These are phyloP conservation scores for Colletotrichum agaves DNA, from an alignment of 2,329 filamentous ascomycete species.

Conservation along the genomic window DNA sequence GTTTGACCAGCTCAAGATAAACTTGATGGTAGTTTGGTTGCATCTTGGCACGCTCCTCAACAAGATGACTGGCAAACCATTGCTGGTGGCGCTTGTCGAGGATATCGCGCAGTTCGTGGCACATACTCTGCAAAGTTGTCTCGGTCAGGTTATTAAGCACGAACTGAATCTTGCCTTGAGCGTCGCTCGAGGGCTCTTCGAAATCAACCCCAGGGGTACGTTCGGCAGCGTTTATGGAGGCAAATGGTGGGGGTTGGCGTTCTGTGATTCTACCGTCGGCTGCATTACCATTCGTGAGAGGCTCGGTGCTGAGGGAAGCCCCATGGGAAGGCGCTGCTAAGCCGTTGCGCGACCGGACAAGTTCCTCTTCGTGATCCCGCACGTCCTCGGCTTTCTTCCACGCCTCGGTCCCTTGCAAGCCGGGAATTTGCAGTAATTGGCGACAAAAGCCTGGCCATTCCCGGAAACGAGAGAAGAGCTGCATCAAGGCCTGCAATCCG, in stretches of 20 bases:
- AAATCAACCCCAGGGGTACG: constrained; percentile 71
- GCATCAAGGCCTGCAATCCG: constrained; percentile 91
- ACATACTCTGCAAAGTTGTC: constrained; percentile 85
- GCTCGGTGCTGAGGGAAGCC: constrained; percentile 55
- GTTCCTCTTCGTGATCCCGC: constrained; percentile 72
- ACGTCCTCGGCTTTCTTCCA: constrained; percentile 86
- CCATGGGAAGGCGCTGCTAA: constrained; percentile 49
- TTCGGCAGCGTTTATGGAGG: constrained; percentile 80
- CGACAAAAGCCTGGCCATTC: constrained; percentile 98
- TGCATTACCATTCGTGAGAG: constrained; percentile 74
- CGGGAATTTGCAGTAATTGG: constrained; percentile 83
- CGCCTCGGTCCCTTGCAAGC: constrained; percentile 85
- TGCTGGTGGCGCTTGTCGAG: constrained; percentile 86
- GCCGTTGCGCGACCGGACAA: constrained; percentile 66
- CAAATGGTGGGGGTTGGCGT: constrained; percentile 76
- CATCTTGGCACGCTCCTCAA: constrained; percentile 95
- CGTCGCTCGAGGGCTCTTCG: constrained; percentile 84
- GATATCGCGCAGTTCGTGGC: constrained; percentile 81
- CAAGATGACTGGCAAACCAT: constrained; percentile 96
- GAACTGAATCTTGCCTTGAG: constrained; percentile 94
- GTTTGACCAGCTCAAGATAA: constrained; percentile 88
- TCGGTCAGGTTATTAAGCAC: constrained; percentile 97
- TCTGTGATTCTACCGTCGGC: constrained; percentile 72
- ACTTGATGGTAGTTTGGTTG: constrained; percentile 96
- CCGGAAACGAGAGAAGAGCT: constrained; percentile 82